phyloP scores from a whole-genome alignment of 768 basidiomycete species.

The Sarcodon sp. region DNA sequence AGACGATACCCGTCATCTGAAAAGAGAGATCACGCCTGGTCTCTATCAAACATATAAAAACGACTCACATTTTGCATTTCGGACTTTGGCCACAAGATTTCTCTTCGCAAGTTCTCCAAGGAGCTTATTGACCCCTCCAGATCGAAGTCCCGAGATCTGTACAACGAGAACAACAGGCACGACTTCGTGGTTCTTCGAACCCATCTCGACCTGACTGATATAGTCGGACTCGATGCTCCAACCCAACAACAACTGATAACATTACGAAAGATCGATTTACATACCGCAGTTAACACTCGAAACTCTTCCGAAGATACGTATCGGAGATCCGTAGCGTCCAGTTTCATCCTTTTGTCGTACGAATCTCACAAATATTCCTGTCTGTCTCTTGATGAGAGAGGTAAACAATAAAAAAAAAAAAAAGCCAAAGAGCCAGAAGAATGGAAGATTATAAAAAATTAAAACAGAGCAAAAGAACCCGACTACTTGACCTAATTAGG shows the following conservation, averaged over 20 bases:
- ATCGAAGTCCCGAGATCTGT: slow-evolving; percentile 85
- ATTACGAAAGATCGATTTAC: background rate
- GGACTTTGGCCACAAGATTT: slow-evolving; percentile 79
- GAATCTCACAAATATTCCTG: too few species aligned
- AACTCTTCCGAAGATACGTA: slow-evolving; percentile 92
- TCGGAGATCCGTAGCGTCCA: slow-evolving; percentile 89
- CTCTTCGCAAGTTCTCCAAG: slow-evolving; percentile 86
- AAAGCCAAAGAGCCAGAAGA: too few species aligned
- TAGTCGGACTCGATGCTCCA: background rate
- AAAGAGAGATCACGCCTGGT: background rate
- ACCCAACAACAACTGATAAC: background rate
- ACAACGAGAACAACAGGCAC: slow-evolving; percentile 84
- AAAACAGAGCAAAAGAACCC: too few species aligned
- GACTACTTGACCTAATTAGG: too few species aligned
- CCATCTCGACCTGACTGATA: slow-evolving; percentile 75
- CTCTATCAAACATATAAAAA: background rate
- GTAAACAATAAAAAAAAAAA: too few species aligned
- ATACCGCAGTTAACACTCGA: slow-evolving; percentile 87
- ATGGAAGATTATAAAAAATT: too few species aligned
- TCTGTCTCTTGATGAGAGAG: too few species aligned
- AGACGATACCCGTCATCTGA: slow-evolving; percentile 93
- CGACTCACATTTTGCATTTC: slow-evolving; percentile 83
- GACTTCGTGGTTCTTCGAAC: slow-evolving; percentile 95
- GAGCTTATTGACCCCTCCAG: slow-evolving; percentile 89
- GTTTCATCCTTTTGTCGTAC: slow-evolving; percentile 63